Percentiles rank a stretch among this genome's conserved stretches.
These are phyloP conservation scores for Kwoniella shivajii DNA, from an alignment of 1,284 basidiomycete species.

Conservation along the genomic window DNA sequence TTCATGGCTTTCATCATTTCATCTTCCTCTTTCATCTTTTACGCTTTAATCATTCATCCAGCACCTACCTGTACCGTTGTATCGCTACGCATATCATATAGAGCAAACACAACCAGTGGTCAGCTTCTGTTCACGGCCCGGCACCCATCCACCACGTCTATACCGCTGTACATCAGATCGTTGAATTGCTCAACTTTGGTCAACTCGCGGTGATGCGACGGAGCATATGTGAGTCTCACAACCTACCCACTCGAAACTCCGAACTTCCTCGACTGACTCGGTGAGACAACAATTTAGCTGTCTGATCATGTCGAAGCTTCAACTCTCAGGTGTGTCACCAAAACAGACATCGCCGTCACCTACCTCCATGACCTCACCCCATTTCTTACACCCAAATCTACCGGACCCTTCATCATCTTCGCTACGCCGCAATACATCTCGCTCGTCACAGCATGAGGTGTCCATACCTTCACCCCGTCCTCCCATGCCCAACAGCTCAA, in stretches of 20 bases:
- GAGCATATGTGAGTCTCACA: background rate
- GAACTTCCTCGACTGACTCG: background rate
- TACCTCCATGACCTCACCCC: slow-evolving; percentile 2
- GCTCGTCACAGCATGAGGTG: background rate
- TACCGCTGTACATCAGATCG: background rate
- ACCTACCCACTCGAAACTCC: background rate
- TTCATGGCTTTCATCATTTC: background rate
- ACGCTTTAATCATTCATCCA: background rate
- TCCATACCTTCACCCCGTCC: slow-evolving; percentile 17
- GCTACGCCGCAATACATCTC: slow-evolving; percentile 7
- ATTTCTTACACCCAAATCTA: slow-evolving; percentile 5
- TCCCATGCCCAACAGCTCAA: slow-evolving; percentile 25
- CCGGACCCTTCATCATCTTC: slow-evolving; percentile 7
- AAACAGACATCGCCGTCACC: slow-evolving; percentile 3
- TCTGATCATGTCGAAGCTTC: slow-evolving; percentile 9
- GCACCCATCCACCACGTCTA: background rate
- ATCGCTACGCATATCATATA: too few relatives aligned
- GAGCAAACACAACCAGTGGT: too few relatives aligned
- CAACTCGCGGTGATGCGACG: background rate
- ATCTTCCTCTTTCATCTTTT: too few relatives aligned
- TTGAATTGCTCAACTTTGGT: background rate
- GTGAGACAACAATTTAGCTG: background rate
- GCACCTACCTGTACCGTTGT: background rate
- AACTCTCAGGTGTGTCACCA: background rate
- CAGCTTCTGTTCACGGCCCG: background rate